A percentile compares a stretch with the other conserved stretches of the same genome.
phyloP scores from a whole-genome alignment of 805 yeast species.

The Candida silvatica region DNA sequence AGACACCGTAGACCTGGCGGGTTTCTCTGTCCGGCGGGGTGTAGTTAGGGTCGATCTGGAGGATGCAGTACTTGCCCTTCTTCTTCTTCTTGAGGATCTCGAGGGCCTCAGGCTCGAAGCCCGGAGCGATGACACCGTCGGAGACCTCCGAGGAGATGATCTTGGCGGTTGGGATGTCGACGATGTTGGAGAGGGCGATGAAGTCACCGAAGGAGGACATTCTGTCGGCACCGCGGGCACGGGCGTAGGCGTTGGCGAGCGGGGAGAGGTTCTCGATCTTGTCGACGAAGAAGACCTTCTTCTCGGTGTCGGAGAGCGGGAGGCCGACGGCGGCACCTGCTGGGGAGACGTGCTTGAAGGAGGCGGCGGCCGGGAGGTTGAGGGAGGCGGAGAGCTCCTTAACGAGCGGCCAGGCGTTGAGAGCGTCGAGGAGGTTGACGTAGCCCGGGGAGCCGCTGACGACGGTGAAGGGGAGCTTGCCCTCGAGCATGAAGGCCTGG shows the following conservation, averaged over 20 bases:
- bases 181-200: constrained; percentile 94
- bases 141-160: constrained; percentile 96
- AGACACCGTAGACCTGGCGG: constrained; percentile 93
- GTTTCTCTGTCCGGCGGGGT: constrained; percentile 76
- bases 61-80: constrained; percentile 93
- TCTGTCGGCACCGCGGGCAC: constrained; percentile 99
- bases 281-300: constrained; percentile 89
- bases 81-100: constrained; percentile 85
- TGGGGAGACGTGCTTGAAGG: constrained; percentile 97
- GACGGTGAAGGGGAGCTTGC: constrained; percentile 90
- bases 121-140: constrained; percentile 99
- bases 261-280: constrained; percentile 95
- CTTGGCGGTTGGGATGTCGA: constrained; percentile 92
- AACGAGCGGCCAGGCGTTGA: constrained; percentile 98
- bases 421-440: constrained; percentile 91
- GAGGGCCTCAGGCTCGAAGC: constrained; percentile 86
- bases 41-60: constrained; percentile 94
- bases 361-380: constrained; percentile 97
- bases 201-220: constrained; percentile 99
- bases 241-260: constrained; percentile 94
- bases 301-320: constrained; percentile 85
- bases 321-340: constrained; percentile 98
- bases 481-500: constrained; percentile 84
- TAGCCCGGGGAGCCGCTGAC: constrained; percentile 95
- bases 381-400: constrained; percentile 92